Conservation (phyloP, 345 rosid genomes). For the Microcos paniculata region DNA sequence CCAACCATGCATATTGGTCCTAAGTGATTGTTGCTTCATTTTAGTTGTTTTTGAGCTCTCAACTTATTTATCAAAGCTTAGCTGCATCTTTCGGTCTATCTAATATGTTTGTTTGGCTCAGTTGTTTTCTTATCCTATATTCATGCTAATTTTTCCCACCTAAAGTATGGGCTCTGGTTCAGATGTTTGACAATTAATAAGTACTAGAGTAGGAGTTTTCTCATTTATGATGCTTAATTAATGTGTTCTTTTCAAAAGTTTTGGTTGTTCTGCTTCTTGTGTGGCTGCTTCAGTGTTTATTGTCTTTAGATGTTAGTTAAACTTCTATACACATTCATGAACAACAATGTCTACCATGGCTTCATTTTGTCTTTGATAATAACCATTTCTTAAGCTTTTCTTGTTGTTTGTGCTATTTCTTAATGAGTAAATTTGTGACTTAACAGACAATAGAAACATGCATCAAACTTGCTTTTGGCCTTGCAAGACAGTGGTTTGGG, state of each 20-base stretch:
- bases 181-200: neutral
- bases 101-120: neutral
- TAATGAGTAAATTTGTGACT: slow-evolving; percentile 29
- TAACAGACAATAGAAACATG: slow-evolving; percentile 85
- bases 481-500: slow-evolving; percentile 99
- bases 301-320: neutral
- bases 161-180: neutral
- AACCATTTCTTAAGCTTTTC: neutral
- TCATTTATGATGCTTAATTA: neutral
- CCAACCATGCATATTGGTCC: too few relatives aligned
- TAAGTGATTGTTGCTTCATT: too few relatives aligned
- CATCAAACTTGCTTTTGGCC: slow-evolving; percentile 82
- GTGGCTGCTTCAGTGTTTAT: neutral
- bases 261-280: neutral
- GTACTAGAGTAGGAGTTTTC: neutral
- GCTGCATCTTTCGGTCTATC: too few relatives aligned
- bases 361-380: neutral
- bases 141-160: neutral
- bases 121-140: neutral
- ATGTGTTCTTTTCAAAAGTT: neutral
- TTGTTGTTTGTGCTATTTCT: slow-evolving; percentile 15
- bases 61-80: too few relatives aligned
- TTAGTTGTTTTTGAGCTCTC: too few relatives aligned
- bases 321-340: neutral
- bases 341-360: neutral